phyloP scores from a whole-genome alignment of 2,329 filamentous ascomycete species.

The Pseudogymnoascus sp. region DNA sequence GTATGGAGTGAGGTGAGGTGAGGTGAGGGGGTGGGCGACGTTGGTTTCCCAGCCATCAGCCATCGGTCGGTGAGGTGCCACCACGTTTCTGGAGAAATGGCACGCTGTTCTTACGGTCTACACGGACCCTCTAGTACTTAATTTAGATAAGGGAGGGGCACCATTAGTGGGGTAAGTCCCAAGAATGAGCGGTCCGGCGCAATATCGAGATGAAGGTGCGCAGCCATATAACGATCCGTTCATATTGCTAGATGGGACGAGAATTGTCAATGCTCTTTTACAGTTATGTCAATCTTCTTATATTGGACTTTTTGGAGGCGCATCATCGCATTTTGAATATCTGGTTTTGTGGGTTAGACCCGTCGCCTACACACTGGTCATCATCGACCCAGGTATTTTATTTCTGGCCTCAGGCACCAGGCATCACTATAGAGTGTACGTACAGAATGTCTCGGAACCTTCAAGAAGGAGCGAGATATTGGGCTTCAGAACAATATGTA shows the following conservation, averaged over 20 bases:
- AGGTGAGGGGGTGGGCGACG: not conserved
- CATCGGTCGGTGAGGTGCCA: not conserved
- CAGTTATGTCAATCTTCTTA: no score
- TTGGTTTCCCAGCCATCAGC: not conserved
- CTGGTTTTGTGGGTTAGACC: not conserved
- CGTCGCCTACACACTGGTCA: not conserved
- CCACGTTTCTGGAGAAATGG: constrained; percentile 8
- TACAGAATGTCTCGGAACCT: constrained; percentile 5
- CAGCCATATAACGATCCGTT: constrained; percentile 3
- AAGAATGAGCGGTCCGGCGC: not conserved
- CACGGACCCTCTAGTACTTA: constrained; percentile 6
- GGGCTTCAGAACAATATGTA: not conserved
- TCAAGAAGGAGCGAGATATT: not conserved
- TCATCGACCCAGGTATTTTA: constrained; percentile 1
- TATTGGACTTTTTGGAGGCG: not conserved
- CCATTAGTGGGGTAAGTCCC: constrained; percentile 3
- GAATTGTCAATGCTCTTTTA: no score
- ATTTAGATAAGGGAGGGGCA: constrained; percentile 9
- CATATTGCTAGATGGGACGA: not conserved
- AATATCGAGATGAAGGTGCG: not conserved
- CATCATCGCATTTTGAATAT: not conserved
- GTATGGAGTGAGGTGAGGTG: not conserved
- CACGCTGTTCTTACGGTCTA: constrained; percentile 6
- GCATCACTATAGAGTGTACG: not conserved
- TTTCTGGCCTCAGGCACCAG: not conserved